These are phyloP conservation scores for Hyphochytrium catenoides DNA, from an alignment of 352 stramenopile genomes.

Conservation along the genomic window DNA sequence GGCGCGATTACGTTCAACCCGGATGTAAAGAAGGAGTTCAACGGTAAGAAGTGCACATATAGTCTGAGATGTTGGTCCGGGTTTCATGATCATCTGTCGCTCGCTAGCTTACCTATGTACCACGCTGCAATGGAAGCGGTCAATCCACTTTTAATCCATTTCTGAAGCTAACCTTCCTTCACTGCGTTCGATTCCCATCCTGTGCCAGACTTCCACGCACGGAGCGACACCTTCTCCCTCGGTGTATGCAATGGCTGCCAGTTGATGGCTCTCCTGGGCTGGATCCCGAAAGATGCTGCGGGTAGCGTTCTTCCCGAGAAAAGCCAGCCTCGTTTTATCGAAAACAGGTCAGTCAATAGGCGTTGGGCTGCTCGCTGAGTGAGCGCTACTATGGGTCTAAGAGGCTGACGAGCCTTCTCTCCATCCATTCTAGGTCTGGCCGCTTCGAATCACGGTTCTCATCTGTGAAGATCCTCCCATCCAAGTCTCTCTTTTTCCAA, in stretches of 20 bases:
- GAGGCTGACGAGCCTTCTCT: too few relatives aligned
- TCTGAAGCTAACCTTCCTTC: too few relatives aligned
- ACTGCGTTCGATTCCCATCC: too few relatives aligned
- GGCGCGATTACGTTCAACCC: conserved; percentile 92
- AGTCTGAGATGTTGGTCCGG: too few relatives aligned
- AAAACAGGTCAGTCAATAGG: conserved; percentile 87
- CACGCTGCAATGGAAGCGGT: too few relatives aligned
- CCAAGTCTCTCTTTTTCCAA: conserved; percentile 86
- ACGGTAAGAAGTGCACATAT: too few relatives aligned
- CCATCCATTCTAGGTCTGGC: too few relatives aligned
- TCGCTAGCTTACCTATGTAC: too few relatives aligned
- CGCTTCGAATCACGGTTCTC: conserved; percentile 93
- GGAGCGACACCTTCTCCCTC: conserved; percentile 93
- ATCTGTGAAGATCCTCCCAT: conserved; percentile 82
- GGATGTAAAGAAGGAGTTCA: conserved; percentile 84
- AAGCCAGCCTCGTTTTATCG: conserved; percentile 83
- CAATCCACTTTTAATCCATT: too few relatives aligned
- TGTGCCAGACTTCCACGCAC: conserved; percentile 80
- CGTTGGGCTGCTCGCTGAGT: too few relatives aligned
- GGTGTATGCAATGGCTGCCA: conserved; percentile 99
- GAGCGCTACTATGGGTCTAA: too few relatives aligned
- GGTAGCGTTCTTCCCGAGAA: conserved; percentile 22
- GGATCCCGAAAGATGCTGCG: conserved; percentile 50
- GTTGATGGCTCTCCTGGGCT: conserved; percentile 96
- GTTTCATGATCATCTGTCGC: too few relatives aligned